Conservation (phyloP, 805 yeast genomes). For the Metschnikowia kofuensis region DNA sequence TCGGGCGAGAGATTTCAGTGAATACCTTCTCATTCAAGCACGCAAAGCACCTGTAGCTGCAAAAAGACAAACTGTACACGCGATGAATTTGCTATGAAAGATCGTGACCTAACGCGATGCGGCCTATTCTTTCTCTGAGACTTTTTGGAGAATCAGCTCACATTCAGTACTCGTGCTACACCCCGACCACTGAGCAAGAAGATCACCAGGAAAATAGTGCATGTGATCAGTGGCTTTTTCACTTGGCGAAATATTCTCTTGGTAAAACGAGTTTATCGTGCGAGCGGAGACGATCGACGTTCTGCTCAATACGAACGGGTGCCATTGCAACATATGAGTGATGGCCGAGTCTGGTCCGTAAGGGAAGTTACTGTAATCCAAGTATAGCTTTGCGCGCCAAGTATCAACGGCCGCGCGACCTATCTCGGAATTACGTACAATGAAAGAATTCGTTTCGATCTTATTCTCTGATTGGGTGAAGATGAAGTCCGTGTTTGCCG, state of each 20-base stretch:
- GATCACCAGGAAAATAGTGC: slow-evolving; percentile 62
- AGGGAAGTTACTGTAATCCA: slow-evolving; percentile 62
- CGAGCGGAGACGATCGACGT: slow-evolving; percentile 65
- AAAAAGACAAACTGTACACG: no score
- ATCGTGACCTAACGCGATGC: no score
- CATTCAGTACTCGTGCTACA: slow-evolving; percentile 54
- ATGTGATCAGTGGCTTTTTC: slow-evolving; percentile 35
- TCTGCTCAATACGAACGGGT: slow-evolving; percentile 72
- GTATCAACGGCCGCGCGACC: slow-evolving; percentile 72
- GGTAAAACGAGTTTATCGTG: slow-evolving; percentile 31
- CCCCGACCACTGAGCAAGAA: slow-evolving; percentile 59
- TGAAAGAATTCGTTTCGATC: slow-evolving; percentile 65
- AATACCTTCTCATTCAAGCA: no score
- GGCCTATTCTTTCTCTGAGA: not conserved
- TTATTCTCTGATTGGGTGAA: slow-evolving; percentile 67
- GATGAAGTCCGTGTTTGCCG: slow-evolving; percentile 56
- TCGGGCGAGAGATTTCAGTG: no score
- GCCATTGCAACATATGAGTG: slow-evolving; percentile 94
- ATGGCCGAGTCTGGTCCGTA: slow-evolving; percentile 63
- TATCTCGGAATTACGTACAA: slow-evolving; percentile 62
- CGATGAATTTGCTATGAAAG: no score
- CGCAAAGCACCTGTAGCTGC: no score
- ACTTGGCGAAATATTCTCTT: slow-evolving; percentile 14
- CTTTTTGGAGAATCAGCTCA: slow-evolving; percentile 40
- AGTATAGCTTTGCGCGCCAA: slow-evolving; percentile 72